Conservation (phyloP, 2,329 filamentous ascomycete genomes). For the Fusarium sp. region DNA sequence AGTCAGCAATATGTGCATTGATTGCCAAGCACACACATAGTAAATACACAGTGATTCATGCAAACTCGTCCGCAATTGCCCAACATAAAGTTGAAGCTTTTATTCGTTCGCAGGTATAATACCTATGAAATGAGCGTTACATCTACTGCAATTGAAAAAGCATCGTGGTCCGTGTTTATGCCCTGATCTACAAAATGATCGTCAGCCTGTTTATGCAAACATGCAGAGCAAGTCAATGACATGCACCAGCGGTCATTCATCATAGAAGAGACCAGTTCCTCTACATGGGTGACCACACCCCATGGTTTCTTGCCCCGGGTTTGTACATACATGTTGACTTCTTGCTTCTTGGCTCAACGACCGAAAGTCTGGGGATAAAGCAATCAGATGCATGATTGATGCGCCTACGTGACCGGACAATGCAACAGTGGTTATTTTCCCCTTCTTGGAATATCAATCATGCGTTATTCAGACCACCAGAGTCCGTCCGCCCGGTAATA, state of each 20-base stretch:
- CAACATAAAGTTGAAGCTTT: neutral
- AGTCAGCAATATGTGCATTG: neutral
- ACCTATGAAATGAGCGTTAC: neutral
- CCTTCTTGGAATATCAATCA: slow-evolving; percentile 30
- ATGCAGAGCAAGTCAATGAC: neutral
- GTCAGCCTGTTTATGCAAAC: neutral
- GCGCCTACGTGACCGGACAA: slow-evolving; percentile 3
- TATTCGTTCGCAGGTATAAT: neutral
- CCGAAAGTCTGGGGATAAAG: slow-evolving; percentile 14
- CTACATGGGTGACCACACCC: slow-evolving; percentile 21
- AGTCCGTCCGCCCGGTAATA: neutral
- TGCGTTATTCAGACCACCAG: slow-evolving; percentile 29
- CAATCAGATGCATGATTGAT: neutral
- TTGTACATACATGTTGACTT: neutral
- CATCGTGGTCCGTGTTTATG: neutral
- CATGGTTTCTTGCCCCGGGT: slow-evolving; percentile 23
- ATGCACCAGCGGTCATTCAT: slow-evolving; percentile 1
- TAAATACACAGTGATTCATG: slow-evolving; percentile 12
- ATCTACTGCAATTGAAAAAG: neutral
- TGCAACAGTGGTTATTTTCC: slow-evolving; percentile 7
- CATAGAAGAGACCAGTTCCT: neutral
- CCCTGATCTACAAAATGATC: slow-evolving; percentile 11
- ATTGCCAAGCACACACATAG: slow-evolving; percentile 1
- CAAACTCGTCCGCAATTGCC: neutral
- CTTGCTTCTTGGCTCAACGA: neutral